These are phyloP conservation scores for Akanthomyces lecanii DNA, from an alignment of 2,329 filamentous ascomycete genomes.

Conservation along the genomic window DNA sequence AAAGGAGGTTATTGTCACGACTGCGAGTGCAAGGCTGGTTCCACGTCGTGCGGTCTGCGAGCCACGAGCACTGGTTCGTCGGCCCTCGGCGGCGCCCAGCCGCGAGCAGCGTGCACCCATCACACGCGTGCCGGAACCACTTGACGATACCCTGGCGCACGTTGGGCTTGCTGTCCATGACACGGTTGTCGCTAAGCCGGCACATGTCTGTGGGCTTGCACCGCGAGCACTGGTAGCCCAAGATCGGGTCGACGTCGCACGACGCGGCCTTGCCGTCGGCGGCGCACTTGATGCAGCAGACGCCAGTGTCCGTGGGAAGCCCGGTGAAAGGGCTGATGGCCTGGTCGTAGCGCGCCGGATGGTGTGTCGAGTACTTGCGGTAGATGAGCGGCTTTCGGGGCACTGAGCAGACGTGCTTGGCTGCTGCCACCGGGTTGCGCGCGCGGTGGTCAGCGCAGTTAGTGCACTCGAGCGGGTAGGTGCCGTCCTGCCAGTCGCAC, in stretches of 20 bases:
- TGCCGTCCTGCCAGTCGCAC: constrained; percentile 19
- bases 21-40: constrained; percentile 23
- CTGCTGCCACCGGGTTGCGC: neutral
- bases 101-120: constrained; percentile 21
- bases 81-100: neutral
- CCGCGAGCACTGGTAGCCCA: constrained; percentile 20
- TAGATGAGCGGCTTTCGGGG: constrained; percentile 6
- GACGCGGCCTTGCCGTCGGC: constrained; percentile 18
- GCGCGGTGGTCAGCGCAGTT: constrained; percentile 26
- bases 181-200: constrained; percentile 10
- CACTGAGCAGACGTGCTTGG: constrained; percentile 18
- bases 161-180: constrained; percentile 18
- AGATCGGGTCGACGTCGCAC: constrained; percentile 25
- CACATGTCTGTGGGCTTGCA: constrained; percentile 17
- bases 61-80: constrained; percentile 22
- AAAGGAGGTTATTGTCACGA: constrained; percentile 17
- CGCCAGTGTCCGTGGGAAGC: constrained; percentile 13
- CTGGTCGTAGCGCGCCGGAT: constrained; percentile 18
- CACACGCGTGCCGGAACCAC: constrained; percentile 26
- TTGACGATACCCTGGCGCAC: constrained; percentile 17
- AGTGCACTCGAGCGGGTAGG: constrained; percentile 23
- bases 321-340: neutral
- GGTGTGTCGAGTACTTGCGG: constrained; percentile 19
- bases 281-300: constrained; percentile 19
- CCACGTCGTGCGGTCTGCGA: constrained; percentile 22